Evolutionary conservation across 352 stramenopile species (phyloP).

Genomic region (Pythium scleroteichum): DNA sequence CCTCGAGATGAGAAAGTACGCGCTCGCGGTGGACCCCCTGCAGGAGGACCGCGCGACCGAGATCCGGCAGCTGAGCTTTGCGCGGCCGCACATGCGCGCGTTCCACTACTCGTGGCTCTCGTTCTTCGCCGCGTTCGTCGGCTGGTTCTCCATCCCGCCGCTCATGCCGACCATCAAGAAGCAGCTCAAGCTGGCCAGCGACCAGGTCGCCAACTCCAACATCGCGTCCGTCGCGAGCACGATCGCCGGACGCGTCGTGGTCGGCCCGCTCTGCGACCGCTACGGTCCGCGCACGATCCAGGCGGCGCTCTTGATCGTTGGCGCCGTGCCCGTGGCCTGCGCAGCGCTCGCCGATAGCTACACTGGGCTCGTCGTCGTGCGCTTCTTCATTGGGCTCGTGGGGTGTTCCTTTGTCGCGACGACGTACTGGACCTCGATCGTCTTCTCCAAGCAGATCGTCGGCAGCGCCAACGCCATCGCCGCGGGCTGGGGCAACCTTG

Average conservation of each 20-base stretch:
- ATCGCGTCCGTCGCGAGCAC: constrained; percentile 89
- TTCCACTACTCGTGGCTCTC: constrained; percentile 93
- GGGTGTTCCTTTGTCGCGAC: constrained; percentile 93
- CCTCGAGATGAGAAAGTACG: constrained; percentile 8
- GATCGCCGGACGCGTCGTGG: constrained; percentile 88
- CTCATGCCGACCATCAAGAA: constrained; percentile 91
- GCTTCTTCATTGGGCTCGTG: constrained; percentile 95
- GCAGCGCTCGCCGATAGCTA: constrained; percentile 85
- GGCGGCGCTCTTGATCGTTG: constrained; percentile 66
- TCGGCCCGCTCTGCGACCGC: constrained; percentile 91
- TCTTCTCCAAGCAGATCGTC: constrained; percentile 93
- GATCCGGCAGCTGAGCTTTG: constrained; percentile 67
- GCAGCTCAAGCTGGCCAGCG: constrained; percentile 76
- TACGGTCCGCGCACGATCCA: constrained; percentile 89
- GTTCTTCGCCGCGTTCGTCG: constrained; percentile 95
- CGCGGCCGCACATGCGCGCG: constrained; percentile 91
- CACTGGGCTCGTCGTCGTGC: constrained; percentile 70
- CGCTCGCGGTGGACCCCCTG: constrained; percentile 24
- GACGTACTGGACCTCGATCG: constrained; percentile 92
- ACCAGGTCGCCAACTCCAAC: constrained; percentile 91
- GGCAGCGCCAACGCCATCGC: constrained; percentile 92
- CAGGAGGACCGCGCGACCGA: constrained; percentile 44
- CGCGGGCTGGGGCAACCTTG: constrained; percentile 94
- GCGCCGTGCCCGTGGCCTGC: constrained; percentile 82
- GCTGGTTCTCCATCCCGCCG: constrained; percentile 94